These are phyloP conservation scores for Tylopilus plumbeoviolaceoides DNA, from an alignment of 768 basidiomycete species.

Conservation along the genomic window DNA sequence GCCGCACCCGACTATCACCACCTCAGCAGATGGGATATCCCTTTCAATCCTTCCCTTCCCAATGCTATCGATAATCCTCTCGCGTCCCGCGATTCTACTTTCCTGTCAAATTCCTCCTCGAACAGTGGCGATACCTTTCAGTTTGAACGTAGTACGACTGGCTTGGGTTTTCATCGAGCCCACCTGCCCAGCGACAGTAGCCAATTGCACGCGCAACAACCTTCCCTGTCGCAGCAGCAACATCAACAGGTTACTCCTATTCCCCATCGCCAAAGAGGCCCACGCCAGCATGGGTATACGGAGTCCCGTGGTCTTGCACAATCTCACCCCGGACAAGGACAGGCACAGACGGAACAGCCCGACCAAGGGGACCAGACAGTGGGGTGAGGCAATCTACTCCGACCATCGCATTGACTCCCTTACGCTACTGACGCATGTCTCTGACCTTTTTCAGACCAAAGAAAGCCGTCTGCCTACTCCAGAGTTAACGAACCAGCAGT, in stretches of 20 bases:
- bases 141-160: not conserved
- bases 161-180: not conserved
- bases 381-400: constrained; percentile 1
- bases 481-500: constrained; percentile 17
- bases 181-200: not conserved
- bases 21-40: constrained; percentile 30
- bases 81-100: not conserved
- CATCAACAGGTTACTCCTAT: constrained; percentile 11
- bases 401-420: no score
- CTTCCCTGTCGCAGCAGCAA: constrained; percentile 3
- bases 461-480: not conserved
- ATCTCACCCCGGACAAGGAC: not conserved
- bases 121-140: not conserved
- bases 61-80: not conserved
- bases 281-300: not conserved
- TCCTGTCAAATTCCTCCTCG: not conserved
- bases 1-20: constrained; percentile 40
- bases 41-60: constrained; percentile 15
- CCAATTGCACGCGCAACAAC: not conserved
- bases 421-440: not conserved
- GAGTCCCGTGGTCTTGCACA: not conserved
- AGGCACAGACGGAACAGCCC: not conserved
- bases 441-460: not conserved
- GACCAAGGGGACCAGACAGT: constrained; percentile 3
- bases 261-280: constrained; percentile 2